Percentiles rank a stretch among this genome's conserved stretches.
Conservation (phyloP, 345 rosid species). For the Ceriops decandra region DNA sequence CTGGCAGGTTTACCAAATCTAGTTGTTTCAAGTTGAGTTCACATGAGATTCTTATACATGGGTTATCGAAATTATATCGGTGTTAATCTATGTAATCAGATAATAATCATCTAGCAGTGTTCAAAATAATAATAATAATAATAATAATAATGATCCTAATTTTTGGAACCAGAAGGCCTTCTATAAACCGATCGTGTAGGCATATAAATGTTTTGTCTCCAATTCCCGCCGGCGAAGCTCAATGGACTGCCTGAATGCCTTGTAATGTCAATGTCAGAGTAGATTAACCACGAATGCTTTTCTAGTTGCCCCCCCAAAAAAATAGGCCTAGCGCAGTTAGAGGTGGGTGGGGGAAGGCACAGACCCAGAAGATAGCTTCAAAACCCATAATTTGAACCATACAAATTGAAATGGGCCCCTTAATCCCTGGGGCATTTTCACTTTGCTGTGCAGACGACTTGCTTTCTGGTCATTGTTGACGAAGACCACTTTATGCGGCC, state of each 20-base stretch:
- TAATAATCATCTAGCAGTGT: background rate
- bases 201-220: no score
- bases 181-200: background rate
- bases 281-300: no score
- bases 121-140: no score
- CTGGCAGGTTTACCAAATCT: no score
- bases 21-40: no score
- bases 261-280: no score
- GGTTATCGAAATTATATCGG: no score
- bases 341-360: background rate
- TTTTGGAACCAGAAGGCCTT: constrained; percentile 2
- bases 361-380: constrained; percentile 1
- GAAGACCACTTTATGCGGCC: background rate
- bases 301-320: background rate
- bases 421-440: background rate
- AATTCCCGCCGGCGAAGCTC: background rate
- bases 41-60: no score
- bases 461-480: background rate
- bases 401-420: background rate
- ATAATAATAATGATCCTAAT: background rate
- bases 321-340: background rate
- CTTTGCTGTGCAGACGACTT: background rate
- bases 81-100: no score
- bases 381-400: background rate
- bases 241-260: background rate